These are phyloP conservation scores for Chlorella sp. DNA, from an alignment of 139 green algal genomes.

Conservation along the genomic window DNA sequence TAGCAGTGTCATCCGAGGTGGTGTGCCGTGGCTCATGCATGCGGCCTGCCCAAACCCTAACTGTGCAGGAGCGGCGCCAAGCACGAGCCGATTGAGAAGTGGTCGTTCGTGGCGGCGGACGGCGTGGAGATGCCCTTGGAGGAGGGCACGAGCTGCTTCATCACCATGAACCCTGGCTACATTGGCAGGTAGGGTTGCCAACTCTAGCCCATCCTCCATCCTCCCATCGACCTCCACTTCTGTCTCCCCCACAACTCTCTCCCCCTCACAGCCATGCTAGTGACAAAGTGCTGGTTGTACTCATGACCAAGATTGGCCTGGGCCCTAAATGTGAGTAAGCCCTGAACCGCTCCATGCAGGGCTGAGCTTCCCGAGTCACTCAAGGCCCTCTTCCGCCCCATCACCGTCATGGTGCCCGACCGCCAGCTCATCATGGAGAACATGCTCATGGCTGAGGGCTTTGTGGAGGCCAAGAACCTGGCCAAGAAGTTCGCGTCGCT, in stretches of 20 bases:
- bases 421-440: conserved; percentile 86
- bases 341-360: no score
- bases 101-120: conserved; percentile 77
- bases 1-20: no score
- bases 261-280: no score
- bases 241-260: no score
- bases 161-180: conserved; percentile 89
- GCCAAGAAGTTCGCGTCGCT: conserved; percentile 77
- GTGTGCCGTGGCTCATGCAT: no score
- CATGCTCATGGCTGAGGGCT: conserved; percentile 84
- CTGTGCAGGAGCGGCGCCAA: conserved; percentile 42
- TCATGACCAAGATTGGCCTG: no score
- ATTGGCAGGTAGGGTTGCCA: no score
- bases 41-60: no score
- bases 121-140: conserved; percentile 75
- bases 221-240: no score
- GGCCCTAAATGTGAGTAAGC: no score
- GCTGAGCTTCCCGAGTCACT: conserved; percentile 79
- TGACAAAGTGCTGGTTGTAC: no score
- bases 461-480: conserved; percentile 73
- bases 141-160: conserved; percentile 71
- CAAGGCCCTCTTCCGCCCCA: conserved; percentile 79
- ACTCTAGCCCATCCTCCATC: no score
- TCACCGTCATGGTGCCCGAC: conserved; percentile 65
- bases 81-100: conserved; percentile 55